Base-by-base conservation (phyloP, 176 grass and related monocot genomes). In the Musa schizocarpa region DNA sequence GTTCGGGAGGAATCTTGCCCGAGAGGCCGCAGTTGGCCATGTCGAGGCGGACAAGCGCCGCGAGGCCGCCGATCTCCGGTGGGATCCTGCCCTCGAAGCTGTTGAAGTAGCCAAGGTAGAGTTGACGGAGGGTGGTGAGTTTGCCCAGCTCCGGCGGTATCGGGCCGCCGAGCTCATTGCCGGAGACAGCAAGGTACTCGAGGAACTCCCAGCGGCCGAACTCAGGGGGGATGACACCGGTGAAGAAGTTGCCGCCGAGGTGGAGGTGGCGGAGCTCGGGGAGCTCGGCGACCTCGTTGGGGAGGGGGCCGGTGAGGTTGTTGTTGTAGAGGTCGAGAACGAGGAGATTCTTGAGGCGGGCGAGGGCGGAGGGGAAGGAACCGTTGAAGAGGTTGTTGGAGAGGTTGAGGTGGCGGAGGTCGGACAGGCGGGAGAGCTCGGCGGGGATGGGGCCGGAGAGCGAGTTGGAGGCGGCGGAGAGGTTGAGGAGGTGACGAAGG, bases 71-170 rank as follows among this genome's bases (percentile, higher is more conserved):
- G 26, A 96, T 27, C 78, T 86, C 85, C 23, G 78, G 58, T 2
- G 92, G 92, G 11, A 92, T 58, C 8, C 84, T 70, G 0, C 85
- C 87, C 10, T 78, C 65, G 79, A 86, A 86, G 9, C 71, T 84
- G 86, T 96, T 96, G 82, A 57, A 91, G 14, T 86, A 96, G 1
- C 87, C 89, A 75, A 92, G 81, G 77, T 92, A 92, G 55, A 89
- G 83, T 72, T 86, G 78, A 63, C 71, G 71, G 22, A 96, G 86
- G 71, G 14, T 87, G 23, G 71, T 78, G 71, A 96, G 85, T 72
- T 89, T 92, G n/a, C 89, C 85, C 2, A 96, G 67, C 72, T 92
- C 78, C 13, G 78, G 82, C 12, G 89, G 92, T 12, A 92, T 79
- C 66, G 7, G 84, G 6, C 92, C 89, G 53, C 57, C 67, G n/a